Percentiles rank a stretch among this genome's conserved stretches.
Conservation (phyloP, 2,329 filamentous ascomycete species). For the Monosporascus sp. region DNA sequence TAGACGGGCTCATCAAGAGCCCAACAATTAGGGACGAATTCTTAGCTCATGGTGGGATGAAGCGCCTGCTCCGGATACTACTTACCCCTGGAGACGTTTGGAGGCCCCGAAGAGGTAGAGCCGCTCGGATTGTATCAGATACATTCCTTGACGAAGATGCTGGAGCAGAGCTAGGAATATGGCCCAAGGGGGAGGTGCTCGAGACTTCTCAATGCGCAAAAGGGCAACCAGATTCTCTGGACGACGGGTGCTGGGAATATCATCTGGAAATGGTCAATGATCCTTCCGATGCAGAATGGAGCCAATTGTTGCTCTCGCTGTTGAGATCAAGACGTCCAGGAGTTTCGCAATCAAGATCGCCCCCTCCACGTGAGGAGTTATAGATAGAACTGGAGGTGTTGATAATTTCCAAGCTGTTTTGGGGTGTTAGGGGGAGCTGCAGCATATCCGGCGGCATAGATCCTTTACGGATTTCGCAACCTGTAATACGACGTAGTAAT, state of each 20-base stretch:
- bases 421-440: background rate
- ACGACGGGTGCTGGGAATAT: conserved; percentile 55
- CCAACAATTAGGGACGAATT: conserved; percentile 49
- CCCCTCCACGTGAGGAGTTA: conserved; percentile 9
- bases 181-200: conserved; percentile 38
- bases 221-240: conserved; percentile 23
- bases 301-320: conserved; percentile 23
- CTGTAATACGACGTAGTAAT: background rate
- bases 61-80: conserved; percentile 37
- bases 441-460: background rate
- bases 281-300: conserved; percentile 34
- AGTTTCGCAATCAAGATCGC: background rate
- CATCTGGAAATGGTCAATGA: conserved; percentile 30
- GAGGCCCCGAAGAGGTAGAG: conserved; percentile 45
- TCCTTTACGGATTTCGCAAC: background rate
- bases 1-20: conserved; percentile 53
- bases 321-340: conserved; percentile 10
- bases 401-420: background rate
- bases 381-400: background rate
- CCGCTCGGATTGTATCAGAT: conserved; percentile 55
- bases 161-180: conserved; percentile 52
- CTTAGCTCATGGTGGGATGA: conserved; percentile 47
- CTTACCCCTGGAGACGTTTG: conserved; percentile 34
- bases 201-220: conserved; percentile 31
- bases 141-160: conserved; percentile 62